Conservation (phyloP, 2,329 filamentous ascomycete species). For the Elsinoe australis region DNA sequence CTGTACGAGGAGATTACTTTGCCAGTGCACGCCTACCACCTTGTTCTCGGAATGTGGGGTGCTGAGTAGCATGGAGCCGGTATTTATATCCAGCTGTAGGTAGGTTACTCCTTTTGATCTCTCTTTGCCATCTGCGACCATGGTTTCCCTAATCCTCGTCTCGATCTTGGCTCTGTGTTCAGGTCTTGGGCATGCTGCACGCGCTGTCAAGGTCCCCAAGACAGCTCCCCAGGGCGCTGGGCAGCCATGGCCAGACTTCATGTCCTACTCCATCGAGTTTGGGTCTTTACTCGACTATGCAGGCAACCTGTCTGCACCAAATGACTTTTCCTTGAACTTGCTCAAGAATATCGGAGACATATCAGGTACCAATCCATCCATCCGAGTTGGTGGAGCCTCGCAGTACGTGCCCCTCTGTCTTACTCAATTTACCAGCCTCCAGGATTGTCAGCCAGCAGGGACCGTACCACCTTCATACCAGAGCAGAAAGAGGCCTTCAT, state of each 20-base stretch:
- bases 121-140: too few species aligned
- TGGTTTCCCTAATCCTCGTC: too few species aligned
- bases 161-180: background rate
- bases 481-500: constrained; percentile 45
- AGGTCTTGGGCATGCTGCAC: background rate
- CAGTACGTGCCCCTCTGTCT: constrained; percentile 34
- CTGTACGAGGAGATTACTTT: too few species aligned
- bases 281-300: constrained; percentile 48
- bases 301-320: constrained; percentile 49
- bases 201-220: background rate
- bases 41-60: background rate
- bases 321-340: constrained; percentile 54
- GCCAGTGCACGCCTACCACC: background rate
- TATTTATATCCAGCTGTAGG: too few species aligned
- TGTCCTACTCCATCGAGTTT: constrained; percentile 48
- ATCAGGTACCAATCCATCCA: constrained; percentile 50
- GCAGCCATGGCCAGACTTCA: constrained; percentile 38
- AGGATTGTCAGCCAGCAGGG: constrained; percentile 28
- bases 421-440: background rate
- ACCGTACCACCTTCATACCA: constrained; percentile 54
- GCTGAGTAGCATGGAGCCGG: too few species aligned
- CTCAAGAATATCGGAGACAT: constrained; percentile 50
- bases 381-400: constrained; percentile 60
- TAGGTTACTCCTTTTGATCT: too few species aligned
- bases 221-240: constrained; percentile 24